Percentiles rank a stretch among this genome's conserved stretches.
phyloP scores from a whole-genome alignment of 352 stramenopile species.

The Globisporangium emineosum region DNA sequence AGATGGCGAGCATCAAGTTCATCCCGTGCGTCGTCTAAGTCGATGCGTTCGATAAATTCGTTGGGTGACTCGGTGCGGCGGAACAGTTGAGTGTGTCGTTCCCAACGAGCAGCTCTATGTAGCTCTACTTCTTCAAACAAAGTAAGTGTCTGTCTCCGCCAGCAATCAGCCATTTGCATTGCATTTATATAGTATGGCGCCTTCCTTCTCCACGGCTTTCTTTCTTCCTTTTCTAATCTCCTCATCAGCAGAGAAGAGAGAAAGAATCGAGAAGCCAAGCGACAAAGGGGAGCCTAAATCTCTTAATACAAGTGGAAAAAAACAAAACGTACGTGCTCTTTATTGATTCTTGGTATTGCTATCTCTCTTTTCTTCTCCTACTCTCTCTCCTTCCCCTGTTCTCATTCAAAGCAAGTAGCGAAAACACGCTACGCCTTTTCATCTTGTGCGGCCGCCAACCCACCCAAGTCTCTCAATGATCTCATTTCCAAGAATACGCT shows the following conservation, averaged over 20 bases:
- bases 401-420: background rate
- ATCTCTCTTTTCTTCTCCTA: background rate
- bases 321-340: slow-evolving; percentile 10
- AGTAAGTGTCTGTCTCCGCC: background rate
- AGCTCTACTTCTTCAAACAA: background rate
- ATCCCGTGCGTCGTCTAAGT: slow-evolving; percentile 55
- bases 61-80: background rate
- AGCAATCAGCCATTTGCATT: background rate
- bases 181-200: slow-evolving; percentile 15
- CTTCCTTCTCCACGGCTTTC: background rate
- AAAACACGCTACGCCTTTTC: slow-evolving; percentile 7
- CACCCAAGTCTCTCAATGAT: background rate
- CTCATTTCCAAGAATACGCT: background rate
- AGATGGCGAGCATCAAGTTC: slow-evolving; percentile 59
- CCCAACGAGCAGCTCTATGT: background rate
- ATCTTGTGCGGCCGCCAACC: slow-evolving; percentile 13
- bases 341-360: background rate
- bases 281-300: background rate
- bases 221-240: background rate
- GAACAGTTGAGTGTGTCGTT: background rate
- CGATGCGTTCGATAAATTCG: background rate
- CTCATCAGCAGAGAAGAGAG: background rate
- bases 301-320: slow-evolving; percentile 7
- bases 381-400: background rate
- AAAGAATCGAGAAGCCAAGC: background rate